Base-by-base conservation (phyloP, 345 rosid genomes). In the Linum trigynum region DNA sequence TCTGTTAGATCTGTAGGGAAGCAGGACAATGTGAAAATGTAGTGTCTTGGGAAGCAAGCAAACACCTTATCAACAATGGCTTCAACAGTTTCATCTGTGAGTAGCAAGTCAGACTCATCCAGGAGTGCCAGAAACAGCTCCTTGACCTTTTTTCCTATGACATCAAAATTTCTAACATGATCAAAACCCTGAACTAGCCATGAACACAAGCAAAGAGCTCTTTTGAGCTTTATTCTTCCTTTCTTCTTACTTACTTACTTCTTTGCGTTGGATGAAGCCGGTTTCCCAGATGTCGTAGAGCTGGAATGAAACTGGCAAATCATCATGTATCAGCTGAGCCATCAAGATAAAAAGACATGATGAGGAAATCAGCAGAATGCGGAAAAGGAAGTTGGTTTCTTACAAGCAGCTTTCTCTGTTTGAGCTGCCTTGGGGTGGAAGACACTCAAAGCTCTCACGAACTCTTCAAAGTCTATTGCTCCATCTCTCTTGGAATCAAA, bases 341-440 rank as follows among this genome's bases (percentile, higher is more conserved):
- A 57, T 7, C 5, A 17, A 57, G 36, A 51, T 14, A 11, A 15
- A 40, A 42, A 15, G 10, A 12, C 12, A 45, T 3, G 3, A 7
- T 57, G 37, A 57, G 3, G 61, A 17, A 36, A 40, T 17, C 36
- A n/a, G 32, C 12, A 17, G 37, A 15, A 39, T 23, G 32, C 32
- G 1, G 55, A 32, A 37, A 39, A 39, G 17, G 63, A 56, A 60
- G 5, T 36, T 36, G 5, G 8, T 50, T 76, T 67, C 80, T 64
- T 81, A 86, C 92, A 86, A 1, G 67, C n/a, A 11, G 80, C 77
- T 70, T 89, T 89, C 39, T 82, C 83, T 57, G 69, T 77, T 38
- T 70, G 67, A 17, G 85, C 77, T 67, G 92, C 89, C 65, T 78
- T 55, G 17, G 89, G 94, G 68, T 86, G 96, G 79, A 89, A 89